Conservation (phyloP, 192 early-diverging fungal species). For the Entomortierella parvispora region DNA sequence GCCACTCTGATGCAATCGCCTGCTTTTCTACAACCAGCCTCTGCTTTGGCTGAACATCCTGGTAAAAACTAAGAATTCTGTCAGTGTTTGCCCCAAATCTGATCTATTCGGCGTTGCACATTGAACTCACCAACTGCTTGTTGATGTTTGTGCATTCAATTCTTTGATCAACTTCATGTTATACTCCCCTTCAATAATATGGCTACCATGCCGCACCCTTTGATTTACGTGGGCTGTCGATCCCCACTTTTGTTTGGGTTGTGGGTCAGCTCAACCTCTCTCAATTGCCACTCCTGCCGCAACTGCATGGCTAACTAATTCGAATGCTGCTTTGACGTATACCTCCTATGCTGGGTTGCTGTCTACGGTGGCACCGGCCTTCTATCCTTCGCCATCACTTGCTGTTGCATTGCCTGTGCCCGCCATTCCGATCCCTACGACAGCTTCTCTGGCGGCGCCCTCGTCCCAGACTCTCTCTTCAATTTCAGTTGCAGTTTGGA, state of each 20-base stretch:
- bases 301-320: conserved; percentile 8
- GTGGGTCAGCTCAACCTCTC: background rate
- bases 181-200: no score
- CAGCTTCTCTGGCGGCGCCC: background rate
- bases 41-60: background rate
- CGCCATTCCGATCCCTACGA: background rate
- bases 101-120: no score
- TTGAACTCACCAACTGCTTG: no score
- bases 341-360: conserved; percentile 35
- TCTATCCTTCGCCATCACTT: conserved; percentile 16
- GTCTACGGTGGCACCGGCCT: conserved; percentile 24
- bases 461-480: no score
- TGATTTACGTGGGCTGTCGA: no score
- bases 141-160: no score
- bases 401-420: background rate
- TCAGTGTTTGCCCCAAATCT: background rate
- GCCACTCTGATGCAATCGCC: background rate
- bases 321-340: conserved; percentile 28
- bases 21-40: no score
- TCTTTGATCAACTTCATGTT: no score
- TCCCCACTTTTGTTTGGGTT: background rate
- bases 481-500: background rate
- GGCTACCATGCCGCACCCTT: no score
- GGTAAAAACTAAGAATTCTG: background rate
- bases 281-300: background rate